Conservation (phyloP, 768 basidiomycete genomes). For the Leccinellum luteum region DNA sequence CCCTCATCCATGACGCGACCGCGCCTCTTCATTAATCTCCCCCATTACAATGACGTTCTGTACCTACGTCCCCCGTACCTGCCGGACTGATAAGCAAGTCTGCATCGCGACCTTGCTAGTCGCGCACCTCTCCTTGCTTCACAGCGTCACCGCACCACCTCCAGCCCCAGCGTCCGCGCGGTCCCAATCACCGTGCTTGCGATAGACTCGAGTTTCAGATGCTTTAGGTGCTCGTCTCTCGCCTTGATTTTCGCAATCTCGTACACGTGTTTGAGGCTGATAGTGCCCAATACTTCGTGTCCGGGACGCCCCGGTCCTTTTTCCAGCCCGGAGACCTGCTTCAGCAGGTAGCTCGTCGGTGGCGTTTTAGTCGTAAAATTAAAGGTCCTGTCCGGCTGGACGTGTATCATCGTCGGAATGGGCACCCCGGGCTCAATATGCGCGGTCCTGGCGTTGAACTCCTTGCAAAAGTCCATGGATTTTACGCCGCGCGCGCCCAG, state of each 20-base stretch:
- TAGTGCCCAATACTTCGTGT: constrained; percentile 72
- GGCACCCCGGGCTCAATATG: constrained; percentile 84
- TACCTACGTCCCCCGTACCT: neutral
- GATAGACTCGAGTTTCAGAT: constrained; percentile 82
- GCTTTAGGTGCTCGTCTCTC: constrained; percentile 84
- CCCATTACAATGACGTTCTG: constrained; percentile 25
- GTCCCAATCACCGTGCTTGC: constrained; percentile 87
- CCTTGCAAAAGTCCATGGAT: constrained; percentile 99
- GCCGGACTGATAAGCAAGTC: constrained; percentile 26
- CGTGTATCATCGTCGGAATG: constrained; percentile 87
- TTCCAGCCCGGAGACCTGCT: constrained; percentile 85
- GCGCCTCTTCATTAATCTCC: constrained; percentile 33
- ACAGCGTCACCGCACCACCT: constrained; percentile 74
- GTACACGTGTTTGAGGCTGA: constrained; percentile 95
- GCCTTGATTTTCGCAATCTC: constrained; percentile 98
- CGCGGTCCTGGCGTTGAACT: constrained; percentile 97
- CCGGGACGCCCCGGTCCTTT: constrained; percentile 86
- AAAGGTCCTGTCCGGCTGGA: constrained; percentile 94
- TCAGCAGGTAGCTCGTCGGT: constrained; percentile 85
- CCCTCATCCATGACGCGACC: constrained; percentile 29
- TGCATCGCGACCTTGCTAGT: constrained; percentile 15
- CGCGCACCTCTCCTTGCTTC: constrained; percentile 22
- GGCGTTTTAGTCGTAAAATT: constrained; percentile 92
- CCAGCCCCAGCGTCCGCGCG: constrained; percentile 84
- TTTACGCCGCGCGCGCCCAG: constrained; percentile 98